Evolutionary conservation across 169 alveolate species (phyloP).

Genomic region (Eimeria maxima): DNA sequence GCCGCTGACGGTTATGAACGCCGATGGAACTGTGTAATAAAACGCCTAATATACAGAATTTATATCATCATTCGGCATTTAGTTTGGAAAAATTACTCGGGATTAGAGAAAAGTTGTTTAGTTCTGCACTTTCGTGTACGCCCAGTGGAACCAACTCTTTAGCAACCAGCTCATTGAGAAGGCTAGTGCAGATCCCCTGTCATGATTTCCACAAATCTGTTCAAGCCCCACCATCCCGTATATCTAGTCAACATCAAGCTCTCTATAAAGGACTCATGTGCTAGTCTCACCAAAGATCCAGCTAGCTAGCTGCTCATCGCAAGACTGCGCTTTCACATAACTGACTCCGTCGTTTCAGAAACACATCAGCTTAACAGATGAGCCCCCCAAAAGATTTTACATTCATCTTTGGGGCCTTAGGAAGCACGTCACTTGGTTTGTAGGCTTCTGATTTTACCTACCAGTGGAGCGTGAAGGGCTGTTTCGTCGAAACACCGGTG

Average conservation of each 20-base stretch:
- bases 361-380: neutral
- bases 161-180: neutral
- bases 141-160: neutral
- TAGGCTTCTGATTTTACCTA: neutral
- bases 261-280: neutral
- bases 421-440: neutral
- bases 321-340: neutral
- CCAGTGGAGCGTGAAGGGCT: neutral
- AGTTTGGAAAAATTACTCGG: neutral
- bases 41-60: neutral
- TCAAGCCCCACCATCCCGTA: neutral
- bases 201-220: neutral
- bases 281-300: neutral
- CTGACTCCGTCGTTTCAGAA: neutral
- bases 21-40: neutral
- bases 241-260: neutral
- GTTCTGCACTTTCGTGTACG: neutral
- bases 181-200: neutral
- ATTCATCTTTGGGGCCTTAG: neutral
- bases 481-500: neutral
- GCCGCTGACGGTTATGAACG: neutral
- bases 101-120: neutral
- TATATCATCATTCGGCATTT: neutral
- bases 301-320: constrained; percentile 22
- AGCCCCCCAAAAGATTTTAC: neutral